phyloP scores from a whole-genome alignment of 1,284 basidiomycete species.

The Fomitopsis betulina region DNA sequence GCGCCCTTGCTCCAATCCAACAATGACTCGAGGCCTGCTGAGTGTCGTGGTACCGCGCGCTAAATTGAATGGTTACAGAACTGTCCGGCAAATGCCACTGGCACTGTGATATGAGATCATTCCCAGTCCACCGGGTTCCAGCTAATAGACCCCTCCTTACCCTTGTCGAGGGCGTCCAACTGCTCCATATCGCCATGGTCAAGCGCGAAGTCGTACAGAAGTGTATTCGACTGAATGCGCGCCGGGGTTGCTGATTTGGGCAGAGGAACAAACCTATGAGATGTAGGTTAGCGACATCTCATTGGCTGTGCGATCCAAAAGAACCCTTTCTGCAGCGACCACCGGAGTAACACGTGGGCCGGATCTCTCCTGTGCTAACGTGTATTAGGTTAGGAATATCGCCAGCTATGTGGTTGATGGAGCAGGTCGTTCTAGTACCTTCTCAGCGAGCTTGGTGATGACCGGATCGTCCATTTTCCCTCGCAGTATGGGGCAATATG shows the following conservation, averaged over 20 bases:
- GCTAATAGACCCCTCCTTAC: conserved; percentile 39
- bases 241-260: conserved; percentile 50
- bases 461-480: conserved; percentile 38
- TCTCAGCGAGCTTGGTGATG: conserved; percentile 39
- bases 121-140: conserved; percentile 47
- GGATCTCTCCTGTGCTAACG: conserved; percentile 38
- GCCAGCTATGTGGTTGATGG: neutral
- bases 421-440: conserved; percentile 15
- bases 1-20: no score
- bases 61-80: no score
- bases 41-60: no score
- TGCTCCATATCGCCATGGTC: conserved; percentile 42
- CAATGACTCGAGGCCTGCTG: no score
- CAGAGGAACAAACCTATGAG: conserved; percentile 41
- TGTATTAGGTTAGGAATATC: neutral
- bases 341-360: conserved; percentile 64
- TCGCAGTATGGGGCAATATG: conserved; percentile 49
- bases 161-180: conserved; percentile 46
- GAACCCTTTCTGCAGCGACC: conserved; percentile 60
- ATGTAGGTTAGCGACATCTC: neutral
- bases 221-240: conserved; percentile 49
- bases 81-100: no score
- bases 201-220: conserved; percentile 53
- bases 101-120: neutral
- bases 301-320: neutral